Conservation (phyloP, 768 basidiomycete genomes). For the Pulveroboletus frians region DNA sequence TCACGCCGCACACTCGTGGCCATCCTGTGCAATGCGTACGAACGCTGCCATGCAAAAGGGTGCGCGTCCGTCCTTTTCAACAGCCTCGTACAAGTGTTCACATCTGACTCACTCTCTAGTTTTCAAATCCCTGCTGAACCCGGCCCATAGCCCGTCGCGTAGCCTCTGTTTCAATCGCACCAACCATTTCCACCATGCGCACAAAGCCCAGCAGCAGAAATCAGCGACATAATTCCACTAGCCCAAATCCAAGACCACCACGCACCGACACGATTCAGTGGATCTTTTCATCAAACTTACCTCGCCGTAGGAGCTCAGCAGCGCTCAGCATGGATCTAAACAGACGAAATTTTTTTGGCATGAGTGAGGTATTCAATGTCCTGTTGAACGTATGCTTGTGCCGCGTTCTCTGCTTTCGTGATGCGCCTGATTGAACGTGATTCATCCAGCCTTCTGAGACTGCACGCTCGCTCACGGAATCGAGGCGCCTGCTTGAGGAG, state of each 20-base stretch:
- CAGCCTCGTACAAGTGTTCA: slow-evolving; percentile 13
- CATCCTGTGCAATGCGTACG: slow-evolving; percentile 22
- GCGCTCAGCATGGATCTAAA: slow-evolving; percentile 55
- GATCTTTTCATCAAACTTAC: slow-evolving; percentile 72
- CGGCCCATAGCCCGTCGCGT: slow-evolving; percentile 4
- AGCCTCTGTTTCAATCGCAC: slow-evolving; percentile 10
- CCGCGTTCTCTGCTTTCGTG: neutral
- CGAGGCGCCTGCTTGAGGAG: slow-evolving; percentile 69
- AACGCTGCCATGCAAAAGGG: slow-evolving; percentile 23
- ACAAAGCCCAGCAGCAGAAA: slow-evolving; percentile 19
- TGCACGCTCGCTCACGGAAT: slow-evolving; percentile 74
- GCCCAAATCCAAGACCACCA: slow-evolving; percentile 26
- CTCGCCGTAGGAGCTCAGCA: slow-evolving; percentile 53
- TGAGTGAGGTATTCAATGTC: slow-evolving; percentile 74
- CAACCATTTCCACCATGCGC: slow-evolving; percentile 21
- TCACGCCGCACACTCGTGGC: slow-evolving; percentile 32
- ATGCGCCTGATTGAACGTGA: slow-evolving; percentile 10
- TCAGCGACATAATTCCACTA: slow-evolving; percentile 22
- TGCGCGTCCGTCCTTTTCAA: slow-evolving; percentile 21
- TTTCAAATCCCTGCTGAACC: slow-evolving; percentile 1
- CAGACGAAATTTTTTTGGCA: slow-evolving; percentile 71
- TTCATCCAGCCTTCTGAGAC: slow-evolving; percentile 65
- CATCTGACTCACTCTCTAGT: slow-evolving; percentile 2
- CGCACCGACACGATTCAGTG: slow-evolving; percentile 53
- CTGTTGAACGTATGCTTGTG: slow-evolving; percentile 57